phyloP scores from a whole-genome alignment of 1,284 basidiomycete genomes.

The Pisolithus thermaeus region DNA sequence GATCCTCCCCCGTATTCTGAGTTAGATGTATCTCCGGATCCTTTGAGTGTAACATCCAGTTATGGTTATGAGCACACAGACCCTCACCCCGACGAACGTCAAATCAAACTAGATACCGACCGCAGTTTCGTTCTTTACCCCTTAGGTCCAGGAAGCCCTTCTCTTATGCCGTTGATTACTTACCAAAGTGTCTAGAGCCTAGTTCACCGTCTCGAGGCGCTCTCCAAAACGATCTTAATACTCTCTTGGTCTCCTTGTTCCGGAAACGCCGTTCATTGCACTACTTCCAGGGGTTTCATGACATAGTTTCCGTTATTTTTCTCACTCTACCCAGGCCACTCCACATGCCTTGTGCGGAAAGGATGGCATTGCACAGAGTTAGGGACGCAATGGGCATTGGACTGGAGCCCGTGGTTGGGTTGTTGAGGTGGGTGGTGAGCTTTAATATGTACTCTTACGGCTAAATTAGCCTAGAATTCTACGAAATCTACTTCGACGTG shows the following conservation, averaged over 20 bases:
- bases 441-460: not conserved
- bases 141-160: slow-evolving; percentile 51
- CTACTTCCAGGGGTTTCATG: slow-evolving; percentile 96
- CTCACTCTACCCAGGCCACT: slow-evolving; percentile 66
- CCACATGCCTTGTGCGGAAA: slow-evolving; percentile 56
- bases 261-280: slow-evolving; percentile 65
- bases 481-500: slow-evolving; percentile 61
- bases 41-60: slow-evolving; percentile 3
- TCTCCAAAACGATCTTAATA: slow-evolving; percentile 64
- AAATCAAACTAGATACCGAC: slow-evolving; percentile 82
- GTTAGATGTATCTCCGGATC: slow-evolving; percentile 10
- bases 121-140: slow-evolving; percentile 88
- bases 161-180: not conserved
- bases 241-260: slow-evolving; percentile 74
- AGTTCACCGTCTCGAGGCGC: slow-evolving; percentile 27
- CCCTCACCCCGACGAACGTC: slow-evolving; percentile 73
- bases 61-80: slow-evolving; percentile 7
- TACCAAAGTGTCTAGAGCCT: slow-evolving; percentile 14
- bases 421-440: slow-evolving; percentile 53
- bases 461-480: slow-evolving; percentile 44
- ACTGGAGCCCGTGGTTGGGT: slow-evolving; percentile 80
- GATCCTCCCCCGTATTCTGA: slow-evolving; percentile 27
- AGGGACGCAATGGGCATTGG: slow-evolving; percentile 86
- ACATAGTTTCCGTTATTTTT: slow-evolving; percentile 83
- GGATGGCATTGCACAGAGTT: slow-evolving; percentile 76